Evolutionary conservation across 2,329 filamentous ascomycete species (phyloP), one percentile per base, ranked within the genome.

Genomic region (Capronia coronata): DNA sequence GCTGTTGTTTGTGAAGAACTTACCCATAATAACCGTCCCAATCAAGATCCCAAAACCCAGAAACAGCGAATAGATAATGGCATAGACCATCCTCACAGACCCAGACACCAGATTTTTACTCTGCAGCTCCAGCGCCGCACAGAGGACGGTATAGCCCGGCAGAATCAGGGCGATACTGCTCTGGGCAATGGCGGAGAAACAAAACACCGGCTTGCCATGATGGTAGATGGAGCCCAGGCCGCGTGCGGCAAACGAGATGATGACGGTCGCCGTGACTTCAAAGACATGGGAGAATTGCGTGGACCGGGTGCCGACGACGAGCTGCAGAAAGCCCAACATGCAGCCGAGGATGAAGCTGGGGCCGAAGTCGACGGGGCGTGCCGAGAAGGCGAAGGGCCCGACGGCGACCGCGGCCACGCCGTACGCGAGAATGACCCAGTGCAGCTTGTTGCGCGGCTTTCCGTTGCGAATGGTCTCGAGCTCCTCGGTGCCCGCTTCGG

Each of bases 331-430:
- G 6, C 40, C 40, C 23, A 43, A 21, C 3, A 25, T 30, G 25
- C 40, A 43, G 22, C 40, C 40, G 23, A 43, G 40, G 14, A 43
- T 25, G 25, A 43, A 93, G 16, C 82, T 81, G 22, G 90, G 76
- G 0, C 86, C 86, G 51, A 93, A 71, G 63, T 94, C 88, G 60
- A 91, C 84, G 34, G 83, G 79, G 2, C 86, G 78, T 2, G 84
- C 86, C 48, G 82, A 73, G 62, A 93, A 94, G 2, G 85, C 86
- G 61, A 93, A 93, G 0, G 86, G 86, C 0, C 84, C 87, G 1
- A 93, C 87, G 5, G 75, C 78, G 0, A 81, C 83, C 10, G 85
- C 87, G 1, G 87, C 87, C 4, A 89, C 68, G 0, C 88, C 88
- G 58, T 87, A 90, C 25, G 88, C 69, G 1, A 82, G 66, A 1